Base-by-base conservation (phyloP, 179 eudicot species). In the Beta macrorhiza region DNA sequence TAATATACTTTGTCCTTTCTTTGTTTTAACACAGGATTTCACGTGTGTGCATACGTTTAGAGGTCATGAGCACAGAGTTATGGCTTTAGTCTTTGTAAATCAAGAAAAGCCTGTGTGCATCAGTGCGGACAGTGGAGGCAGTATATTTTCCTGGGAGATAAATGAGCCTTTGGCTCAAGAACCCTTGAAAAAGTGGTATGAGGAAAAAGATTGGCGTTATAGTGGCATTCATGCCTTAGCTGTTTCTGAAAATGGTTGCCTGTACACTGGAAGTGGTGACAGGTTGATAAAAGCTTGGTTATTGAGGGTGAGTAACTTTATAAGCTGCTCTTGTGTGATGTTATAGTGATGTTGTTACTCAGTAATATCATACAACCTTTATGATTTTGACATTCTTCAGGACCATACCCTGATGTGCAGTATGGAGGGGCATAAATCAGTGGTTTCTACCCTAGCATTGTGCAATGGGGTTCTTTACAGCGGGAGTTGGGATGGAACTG, bases 401-500 rank as follows among this genome's bases (percentile, higher is more conserved):
- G 97, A 95, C 83, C 83, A 85, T 81, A 87, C 87, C 25, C 65
- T 95, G 19, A 70, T 89, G 44, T 88, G 89, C 88, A 85, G 85
- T 13, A 93, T 93, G 98, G 90, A 85, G 72, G 98, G 98, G 72
- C 98, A 95, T 84, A 95, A 88, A 78, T 91, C 98, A 56, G 97
- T 93, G 69, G 98, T 95, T 53, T 93, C 95, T 57, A 61, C 91
- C 5, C 80, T 95, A 83, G 89, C 89, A 56, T 86, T 91, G 81
- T 86, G 85, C 79, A 83, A 82, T 73, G 94, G 93, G 74, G 89
- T 93, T 83, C 92, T 95, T 6, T 95, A 90, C 77, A 95, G 99
- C 68, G 99, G 98, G 79, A 93, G 99, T 83, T 93, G 97, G 97
- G 99, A 95, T 86, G 94, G 98, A 76, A 91, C 94, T n/a, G 90